Percentiles rank a stretch among this genome's conserved stretches.
Evolutionary conservation across 2,329 filamentous ascomycete genomes (phyloP).

Genomic region (Cryphonectria japonica): DNA sequence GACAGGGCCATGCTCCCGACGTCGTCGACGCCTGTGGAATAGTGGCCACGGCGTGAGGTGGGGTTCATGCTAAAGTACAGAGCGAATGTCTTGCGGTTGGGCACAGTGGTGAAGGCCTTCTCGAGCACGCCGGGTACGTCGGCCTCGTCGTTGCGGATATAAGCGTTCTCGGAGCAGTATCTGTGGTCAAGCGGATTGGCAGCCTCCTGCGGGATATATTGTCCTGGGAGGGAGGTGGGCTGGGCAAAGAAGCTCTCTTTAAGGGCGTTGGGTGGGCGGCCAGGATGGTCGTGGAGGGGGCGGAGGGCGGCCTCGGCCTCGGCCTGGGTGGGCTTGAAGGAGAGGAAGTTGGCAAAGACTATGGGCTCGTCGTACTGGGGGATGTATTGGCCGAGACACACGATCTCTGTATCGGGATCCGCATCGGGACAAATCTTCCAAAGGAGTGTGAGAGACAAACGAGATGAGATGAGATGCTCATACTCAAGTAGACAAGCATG

Average conservation of each 20-base stretch:
- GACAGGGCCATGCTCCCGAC: constrained; percentile 51
- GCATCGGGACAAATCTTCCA: constrained; percentile 37
- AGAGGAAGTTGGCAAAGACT: constrained; percentile 44
- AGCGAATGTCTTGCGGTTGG: constrained; percentile 48
- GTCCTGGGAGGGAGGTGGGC: constrained; percentile 44
- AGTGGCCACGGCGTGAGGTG: constrained; percentile 43
- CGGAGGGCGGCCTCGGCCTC: constrained; percentile 43
- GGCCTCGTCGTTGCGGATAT: constrained; percentile 48
- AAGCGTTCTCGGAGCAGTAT: constrained; percentile 56
- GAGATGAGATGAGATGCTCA: background rate
- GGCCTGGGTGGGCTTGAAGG: constrained; percentile 44
- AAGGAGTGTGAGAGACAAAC: background rate
- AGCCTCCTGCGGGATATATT: constrained; percentile 48
- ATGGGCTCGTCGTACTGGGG: constrained; percentile 37
- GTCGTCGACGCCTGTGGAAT: background rate
- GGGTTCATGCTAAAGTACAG: constrained; percentile 58
- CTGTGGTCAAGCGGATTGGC: constrained; percentile 54
- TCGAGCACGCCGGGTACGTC: constrained; percentile 51
- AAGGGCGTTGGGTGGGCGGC: constrained; percentile 43
- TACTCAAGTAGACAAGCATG: background rate
- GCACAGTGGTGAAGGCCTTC: constrained; percentile 51
- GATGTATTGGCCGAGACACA: constrained; percentile 41
- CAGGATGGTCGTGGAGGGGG: constrained; percentile 39
- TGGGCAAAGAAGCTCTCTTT: constrained; percentile 42
- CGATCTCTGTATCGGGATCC: constrained; percentile 46